Conservation (phyloP, 768 basidiomycete species). For the Coprinopsis cinerea region DNA sequence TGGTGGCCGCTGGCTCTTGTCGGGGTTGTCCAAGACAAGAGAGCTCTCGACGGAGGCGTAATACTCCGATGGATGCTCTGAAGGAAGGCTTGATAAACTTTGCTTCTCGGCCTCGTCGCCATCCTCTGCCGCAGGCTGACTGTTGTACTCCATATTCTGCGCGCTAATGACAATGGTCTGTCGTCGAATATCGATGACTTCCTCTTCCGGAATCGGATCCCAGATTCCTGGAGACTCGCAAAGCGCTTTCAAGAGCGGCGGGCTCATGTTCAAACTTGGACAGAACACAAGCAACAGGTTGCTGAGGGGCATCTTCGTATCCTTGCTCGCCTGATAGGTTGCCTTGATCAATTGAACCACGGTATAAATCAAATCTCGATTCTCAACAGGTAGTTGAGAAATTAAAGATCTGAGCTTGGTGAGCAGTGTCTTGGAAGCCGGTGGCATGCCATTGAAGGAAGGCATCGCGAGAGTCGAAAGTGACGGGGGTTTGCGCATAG, state of each 20-base stretch:
- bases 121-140: neutral
- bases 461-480: conserved; percentile 76
- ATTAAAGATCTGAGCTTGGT: conserved; percentile 60
- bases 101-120: conserved; percentile 23
- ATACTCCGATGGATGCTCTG: conserved; percentile 29
- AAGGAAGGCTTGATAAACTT: conserved; percentile 16
- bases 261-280: conserved; percentile 78
- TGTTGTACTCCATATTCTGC: conserved; percentile 6
- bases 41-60: conserved; percentile 28
- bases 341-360: conserved; percentile 74
- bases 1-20: conserved; percentile 16
- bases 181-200: conserved; percentile 13
- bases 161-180: conserved; percentile 12
- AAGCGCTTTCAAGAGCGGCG: conserved; percentile 61
- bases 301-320: conserved; percentile 90
- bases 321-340: conserved; percentile 59
- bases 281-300: conserved; percentile 86
- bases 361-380: conserved; percentile 78
- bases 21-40: conserved; percentile 10
- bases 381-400: conserved; percentile 66
- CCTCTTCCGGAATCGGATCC: conserved; percentile 23
- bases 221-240: conserved; percentile 71
- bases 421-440: conserved; percentile 54
- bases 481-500: conserved; percentile 75
- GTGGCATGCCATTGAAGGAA: conserved; percentile 51